phyloP scores from a whole-genome alignment of 352 stramenopile genomes.

The Globisporangium spinosum region DNA sequence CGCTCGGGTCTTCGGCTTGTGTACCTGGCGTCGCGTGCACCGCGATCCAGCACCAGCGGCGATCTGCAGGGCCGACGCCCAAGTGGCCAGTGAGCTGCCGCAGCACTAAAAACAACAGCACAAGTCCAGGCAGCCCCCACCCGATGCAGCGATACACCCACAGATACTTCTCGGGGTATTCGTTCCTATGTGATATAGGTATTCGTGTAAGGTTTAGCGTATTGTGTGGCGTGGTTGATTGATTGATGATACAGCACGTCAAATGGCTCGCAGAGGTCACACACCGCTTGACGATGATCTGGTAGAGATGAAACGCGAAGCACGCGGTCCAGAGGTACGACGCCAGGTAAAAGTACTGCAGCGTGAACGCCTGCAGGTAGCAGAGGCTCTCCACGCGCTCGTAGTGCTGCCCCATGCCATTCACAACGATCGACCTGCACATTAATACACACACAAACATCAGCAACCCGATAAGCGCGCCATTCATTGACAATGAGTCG shows the following conservation, averaged over 20 bases:
- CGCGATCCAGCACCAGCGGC: constrained; percentile 75
- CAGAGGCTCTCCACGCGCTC: constrained; percentile 43
- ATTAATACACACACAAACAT: neutral
- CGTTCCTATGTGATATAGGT: constrained; percentile 35
- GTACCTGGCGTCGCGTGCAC: constrained; percentile 29
- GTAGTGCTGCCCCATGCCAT: constrained; percentile 45
- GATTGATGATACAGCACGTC: neutral
- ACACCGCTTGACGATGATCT: constrained; percentile 76
- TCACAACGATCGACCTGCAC: constrained; percentile 53
- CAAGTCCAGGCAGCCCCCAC: constrained; percentile 61
- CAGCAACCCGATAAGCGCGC: neutral
- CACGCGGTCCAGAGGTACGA: constrained; percentile 83
- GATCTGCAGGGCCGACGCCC: constrained; percentile 61
- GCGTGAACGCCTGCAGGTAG: constrained; percentile 60
- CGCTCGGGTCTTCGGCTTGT: constrained; percentile 18
- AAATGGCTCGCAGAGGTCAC: constrained; percentile 5
- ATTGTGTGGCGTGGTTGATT: neutral
- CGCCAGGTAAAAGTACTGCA: constrained; percentile 82
- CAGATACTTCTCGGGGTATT: constrained; percentile 69
- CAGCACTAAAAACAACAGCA: constrained; percentile 52
- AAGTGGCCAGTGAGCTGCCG: constrained; percentile 68
- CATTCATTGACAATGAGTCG: neutral
- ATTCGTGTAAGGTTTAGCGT: neutral
- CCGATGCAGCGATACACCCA: constrained; percentile 54
- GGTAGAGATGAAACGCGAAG: constrained; percentile 85